phyloP scores from a whole-genome alignment of 2,329 filamentous ascomycete species.

The Aaosphaeria pasadenensis region DNA sequence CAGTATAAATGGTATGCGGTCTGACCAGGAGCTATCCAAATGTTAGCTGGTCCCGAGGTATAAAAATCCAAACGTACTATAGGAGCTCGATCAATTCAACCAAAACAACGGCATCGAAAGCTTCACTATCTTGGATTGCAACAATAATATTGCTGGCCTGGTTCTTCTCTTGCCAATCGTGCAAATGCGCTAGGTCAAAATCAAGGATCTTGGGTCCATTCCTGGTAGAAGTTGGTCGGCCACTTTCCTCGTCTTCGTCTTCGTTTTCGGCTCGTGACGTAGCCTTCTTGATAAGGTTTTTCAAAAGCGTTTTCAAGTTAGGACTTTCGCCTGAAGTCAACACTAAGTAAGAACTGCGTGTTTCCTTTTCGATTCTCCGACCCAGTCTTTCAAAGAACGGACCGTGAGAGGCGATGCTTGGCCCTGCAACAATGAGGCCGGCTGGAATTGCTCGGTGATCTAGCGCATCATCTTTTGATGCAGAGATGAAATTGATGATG shows the following conservation, averaged over 20 bases:
- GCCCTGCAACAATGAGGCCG: slow-evolving; percentile 72
- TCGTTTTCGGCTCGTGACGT: slow-evolving; percentile 58
- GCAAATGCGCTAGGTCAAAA: slow-evolving; percentile 73
- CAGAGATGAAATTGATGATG: slow-evolving; percentile 39
- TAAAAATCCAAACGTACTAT: slow-evolving; percentile 48
- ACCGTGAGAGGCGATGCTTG: slow-evolving; percentile 73
- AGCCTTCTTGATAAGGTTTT: slow-evolving; percentile 68
- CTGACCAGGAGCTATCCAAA: slow-evolving; percentile 59
- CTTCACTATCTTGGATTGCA: slow-evolving; percentile 78
- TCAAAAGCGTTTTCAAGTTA: slow-evolving; percentile 70
- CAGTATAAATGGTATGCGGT: slow-evolving; percentile 73
- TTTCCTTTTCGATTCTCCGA: slow-evolving; percentile 38
- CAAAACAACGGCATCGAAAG: slow-evolving; percentile 70
- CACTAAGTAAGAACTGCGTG: slow-evolving; percentile 58
- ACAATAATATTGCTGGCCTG: slow-evolving; percentile 62
- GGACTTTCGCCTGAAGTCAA: slow-evolving; percentile 69
- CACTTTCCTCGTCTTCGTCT: slow-evolving; percentile 41
- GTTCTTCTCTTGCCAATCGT: slow-evolving; percentile 56
- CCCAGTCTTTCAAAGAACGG: slow-evolving; percentile 70
- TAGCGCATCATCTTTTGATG: slow-evolving; percentile 14
- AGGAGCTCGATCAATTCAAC: slow-evolving; percentile 69
- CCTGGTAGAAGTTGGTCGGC: slow-evolving; percentile 13
- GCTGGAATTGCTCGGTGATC: slow-evolving; percentile 57
- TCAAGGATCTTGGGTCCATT: slow-evolving; percentile 67
- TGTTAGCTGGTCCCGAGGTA: slow-evolving; percentile 14